Base-by-base conservation (phyloP, 805 yeast species). In the Myxozyma lipomycoides region DNA sequence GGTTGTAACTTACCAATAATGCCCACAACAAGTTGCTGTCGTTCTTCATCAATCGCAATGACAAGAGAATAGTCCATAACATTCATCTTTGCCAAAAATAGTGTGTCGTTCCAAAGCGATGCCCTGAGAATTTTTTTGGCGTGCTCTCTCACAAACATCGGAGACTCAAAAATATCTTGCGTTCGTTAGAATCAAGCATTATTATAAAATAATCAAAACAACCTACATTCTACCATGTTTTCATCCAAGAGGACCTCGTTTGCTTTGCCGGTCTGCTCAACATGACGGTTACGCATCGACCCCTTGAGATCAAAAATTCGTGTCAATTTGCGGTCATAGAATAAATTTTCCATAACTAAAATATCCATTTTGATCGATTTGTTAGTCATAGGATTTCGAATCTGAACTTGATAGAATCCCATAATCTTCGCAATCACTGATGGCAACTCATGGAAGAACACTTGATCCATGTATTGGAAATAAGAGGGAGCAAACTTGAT, bases 41-140 rank as follows among this genome's bases (percentile, higher is more conserved):
- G 75, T 15, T 67, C 70, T 9, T 75, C 71, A 64, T 93, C 95
- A 37, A 93, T 86, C 0, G 98, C 99, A 52, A 93, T 83, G 7
- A 93, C 96, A 57, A 93, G 73, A 0, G 98, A 91, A 64, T 93
- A 93, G 67, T 93, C 99, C 99, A 93, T 93, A 4, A 93, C 98
- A 64, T 93, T 95, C 95, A 93, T 87, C 62, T 95, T 93, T 2
- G 95, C 89, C 47, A 93, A 71, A 65, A 93, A 95, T 15, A 93
- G 72, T 0, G 98, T 93, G 62, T 93, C 99, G 64, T 95, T 93
- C 84, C 95, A 93, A 25, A 93, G 70, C 0, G 96, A 90, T 0
- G 96, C 91, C 42, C 96, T 72, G 43, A 93, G 67, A 35, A 89
- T 70, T 61, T 86, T 83, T 64, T 93, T 93, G 64, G 89, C 91